These are phyloP conservation scores for Berkeleyomyces basicola DNA, from an alignment of 2,329 filamentous ascomycete species.

Conservation along the genomic window DNA sequence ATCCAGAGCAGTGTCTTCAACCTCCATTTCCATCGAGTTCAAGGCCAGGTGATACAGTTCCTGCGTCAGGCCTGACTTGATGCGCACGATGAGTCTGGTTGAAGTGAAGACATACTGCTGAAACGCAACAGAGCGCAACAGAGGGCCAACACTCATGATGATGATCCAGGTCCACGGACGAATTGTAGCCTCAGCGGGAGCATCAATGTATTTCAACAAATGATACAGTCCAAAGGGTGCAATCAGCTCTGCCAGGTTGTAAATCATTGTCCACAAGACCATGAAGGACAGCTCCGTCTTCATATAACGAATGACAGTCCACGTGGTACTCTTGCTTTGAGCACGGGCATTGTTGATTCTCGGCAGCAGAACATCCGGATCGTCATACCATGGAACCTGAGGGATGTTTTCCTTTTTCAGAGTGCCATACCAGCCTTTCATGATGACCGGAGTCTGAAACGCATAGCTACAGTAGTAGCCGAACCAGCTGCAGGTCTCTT, in stretches of 20 bases:
- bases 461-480: slow-evolving; percentile 34
- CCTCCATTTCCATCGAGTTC: slow-evolving; percentile 38
- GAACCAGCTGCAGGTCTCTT: slow-evolving; percentile 38
- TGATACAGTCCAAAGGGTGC: slow-evolving; percentile 38
- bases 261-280: slow-evolving; percentile 24
- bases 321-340: slow-evolving; percentile 26
- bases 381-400: slow-evolving; percentile 37
- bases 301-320: slow-evolving; percentile 30
- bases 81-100: slow-evolving; percentile 33
- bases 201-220: slow-evolving; percentile 29
- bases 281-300: slow-evolving; percentile 28
- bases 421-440: slow-evolving; percentile 28
- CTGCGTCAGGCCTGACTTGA: slow-evolving; percentile 40
- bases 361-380: slow-evolving; percentile 31
- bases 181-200: slow-evolving; percentile 28
- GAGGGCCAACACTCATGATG: slow-evolving; percentile 32
- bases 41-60: slow-evolving; percentile 41
- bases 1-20: slow-evolving; percentile 23
- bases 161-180: slow-evolving; percentile 37
- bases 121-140: slow-evolving; percentile 31
- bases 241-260: slow-evolving; percentile 31
- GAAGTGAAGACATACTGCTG: slow-evolving; percentile 43
- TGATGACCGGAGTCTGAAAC: slow-evolving; percentile 33
- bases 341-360: slow-evolving; percentile 28
- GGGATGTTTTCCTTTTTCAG: slow-evolving; percentile 33